A percentile compares a stretch with the other conserved stretches of the same genome.
phyloP scores from a whole-genome alignment of 192 early-diverging fungal species.

The Lunasporangiospora selenospora region DNA sequence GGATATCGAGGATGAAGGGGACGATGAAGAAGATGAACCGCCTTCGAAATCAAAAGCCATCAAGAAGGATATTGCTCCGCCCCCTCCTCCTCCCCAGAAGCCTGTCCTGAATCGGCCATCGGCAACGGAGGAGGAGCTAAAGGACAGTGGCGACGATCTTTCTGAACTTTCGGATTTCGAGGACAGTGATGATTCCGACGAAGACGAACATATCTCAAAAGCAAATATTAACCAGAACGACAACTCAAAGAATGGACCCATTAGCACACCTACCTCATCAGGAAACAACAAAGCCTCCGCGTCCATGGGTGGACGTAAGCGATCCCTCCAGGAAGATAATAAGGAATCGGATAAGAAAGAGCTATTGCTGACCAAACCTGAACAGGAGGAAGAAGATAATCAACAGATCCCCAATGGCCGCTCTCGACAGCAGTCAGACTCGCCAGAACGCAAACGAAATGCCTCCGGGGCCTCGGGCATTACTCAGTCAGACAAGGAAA shows the following conservation, averaged over 20 bases:
- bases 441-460: slow-evolving; percentile 5
- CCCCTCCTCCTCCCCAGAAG: slow-evolving; percentile 25
- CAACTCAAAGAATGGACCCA: slow-evolving; percentile 9
- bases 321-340: slow-evolving; percentile 21
- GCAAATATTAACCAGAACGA: no score
- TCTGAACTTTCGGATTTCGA: slow-evolving; percentile 47
- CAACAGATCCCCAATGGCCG: slow-evolving; percentile 17
- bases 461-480: slow-evolving; percentile 8
- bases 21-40: slow-evolving; percentile 12
- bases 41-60: not conserved
- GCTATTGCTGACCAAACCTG: not conserved
- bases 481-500: slow-evolving; percentile 23
- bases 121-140: slow-evolving; percentile 31
- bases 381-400: slow-evolving; percentile 21
- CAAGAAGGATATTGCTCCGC: slow-evolving; percentile 10
- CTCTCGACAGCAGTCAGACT: slow-evolving; percentile 15
- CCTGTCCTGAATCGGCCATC: slow-evolving; percentile 29
- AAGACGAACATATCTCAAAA: slow-evolving; percentile 22
- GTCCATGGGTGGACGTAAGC: slow-evolving; percentile 29
- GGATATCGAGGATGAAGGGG: slow-evolving; percentile 13
- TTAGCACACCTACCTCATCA: not conserved
- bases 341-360: not conserved
- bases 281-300: not conserved
- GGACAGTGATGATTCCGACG: slow-evolving; percentile 44
- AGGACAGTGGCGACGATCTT: slow-evolving; percentile 45